A percentile compares a stretch with the other conserved stretches of the same genome.
Conservation (phyloP, 306 rosid genomes). For the Quercus robur region DNA sequence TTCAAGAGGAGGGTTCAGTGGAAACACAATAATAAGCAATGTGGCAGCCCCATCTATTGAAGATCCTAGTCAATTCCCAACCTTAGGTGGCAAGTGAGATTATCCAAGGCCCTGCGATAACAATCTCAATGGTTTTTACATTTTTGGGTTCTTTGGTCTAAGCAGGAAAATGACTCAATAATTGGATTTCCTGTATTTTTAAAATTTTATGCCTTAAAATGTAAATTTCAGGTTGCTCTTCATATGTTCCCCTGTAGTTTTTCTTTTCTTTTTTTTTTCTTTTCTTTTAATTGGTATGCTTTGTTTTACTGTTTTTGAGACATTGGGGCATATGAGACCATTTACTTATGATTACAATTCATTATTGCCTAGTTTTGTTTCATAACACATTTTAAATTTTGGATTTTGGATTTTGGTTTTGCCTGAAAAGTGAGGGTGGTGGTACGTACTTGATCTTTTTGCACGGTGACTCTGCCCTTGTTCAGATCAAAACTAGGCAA, state of each 20-base stretch:
- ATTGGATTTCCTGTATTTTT: slow-evolving; percentile 42
- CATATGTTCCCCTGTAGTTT: slow-evolving; percentile 25
- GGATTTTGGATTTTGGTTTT: slow-evolving; percentile 25
- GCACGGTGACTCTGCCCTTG: not conserved
- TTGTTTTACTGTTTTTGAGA: slow-evolving; percentile 17
- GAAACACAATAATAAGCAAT: slow-evolving; percentile 39
- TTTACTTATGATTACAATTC: slow-evolving; percentile 7
- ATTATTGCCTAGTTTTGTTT: slow-evolving; percentile 35
- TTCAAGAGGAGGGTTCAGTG: slow-evolving; percentile 49
- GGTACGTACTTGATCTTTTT: not conserved
- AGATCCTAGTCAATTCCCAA: slow-evolving; percentile 93
- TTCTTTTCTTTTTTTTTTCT: not conserved
- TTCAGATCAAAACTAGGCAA: not conserved
- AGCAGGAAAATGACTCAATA: slow-evolving; percentile 46
- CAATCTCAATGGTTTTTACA: slow-evolving; percentile 22
- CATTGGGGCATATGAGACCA: slow-evolving; percentile 36
- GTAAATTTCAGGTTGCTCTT: slow-evolving; percentile 52
- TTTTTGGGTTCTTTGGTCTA: slow-evolving; percentile 55
- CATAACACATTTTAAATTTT: slow-evolving; percentile 26
- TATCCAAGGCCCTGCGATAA: slow-evolving; percentile 26
- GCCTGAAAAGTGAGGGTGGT: slow-evolving; percentile 16
- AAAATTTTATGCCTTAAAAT: slow-evolving; percentile 26
- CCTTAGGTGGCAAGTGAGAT: slow-evolving; percentile 88
- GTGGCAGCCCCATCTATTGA: slow-evolving; percentile 65
- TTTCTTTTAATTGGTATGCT: slow-evolving; percentile 1